These are phyloP conservation scores for Datisca glomerata DNA, from an alignment of 306 rosid species.

Conservation along the genomic window DNA sequence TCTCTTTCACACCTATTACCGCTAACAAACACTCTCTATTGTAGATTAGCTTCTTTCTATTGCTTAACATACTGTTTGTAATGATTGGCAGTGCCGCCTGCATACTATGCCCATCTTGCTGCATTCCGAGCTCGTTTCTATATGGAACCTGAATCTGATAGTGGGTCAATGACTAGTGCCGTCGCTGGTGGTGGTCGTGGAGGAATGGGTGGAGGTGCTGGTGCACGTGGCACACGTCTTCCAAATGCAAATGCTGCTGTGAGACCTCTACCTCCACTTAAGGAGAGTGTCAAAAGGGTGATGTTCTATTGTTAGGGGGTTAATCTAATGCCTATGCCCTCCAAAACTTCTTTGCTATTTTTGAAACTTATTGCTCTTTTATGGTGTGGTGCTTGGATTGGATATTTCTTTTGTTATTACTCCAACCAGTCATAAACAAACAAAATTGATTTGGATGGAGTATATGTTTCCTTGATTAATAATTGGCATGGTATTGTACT, in stretches of 20 bases:
- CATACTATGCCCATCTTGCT: conserved; percentile 88
- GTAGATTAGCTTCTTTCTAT: too few relatives aligned
- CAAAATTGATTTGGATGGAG: too few relatives aligned
- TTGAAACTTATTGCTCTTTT: too few relatives aligned
- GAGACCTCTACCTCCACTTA: conserved; percentile 76
- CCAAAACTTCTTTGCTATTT: too few relatives aligned
- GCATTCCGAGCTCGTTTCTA: conserved; percentile 92
- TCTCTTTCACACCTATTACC: too few relatives aligned
- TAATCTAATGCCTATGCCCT: background rate
- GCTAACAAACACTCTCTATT: too few relatives aligned
- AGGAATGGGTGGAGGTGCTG: conserved; percentile 26
- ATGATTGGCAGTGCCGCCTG: conserved; percentile 92
- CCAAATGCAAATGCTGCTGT: conserved; percentile 62
- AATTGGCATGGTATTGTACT: too few relatives aligned
- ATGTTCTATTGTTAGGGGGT: conserved; percentile 71
- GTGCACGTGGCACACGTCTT: conserved; percentile 43
- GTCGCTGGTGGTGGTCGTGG: conserved; percentile 62
- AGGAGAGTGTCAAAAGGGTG: conserved; percentile 81
- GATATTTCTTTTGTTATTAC: too few relatives aligned
- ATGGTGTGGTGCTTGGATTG: too few relatives aligned
- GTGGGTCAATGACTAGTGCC: conserved; percentile 82
- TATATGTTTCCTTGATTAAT: too few relatives aligned
- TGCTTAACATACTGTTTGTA: too few relatives aligned
- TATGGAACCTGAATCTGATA: conserved; percentile 86
- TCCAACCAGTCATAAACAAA: too few relatives aligned